Base-by-base conservation (phyloP, 192 early-diverging fungal species). In the Gigaspora rosea region DNA sequence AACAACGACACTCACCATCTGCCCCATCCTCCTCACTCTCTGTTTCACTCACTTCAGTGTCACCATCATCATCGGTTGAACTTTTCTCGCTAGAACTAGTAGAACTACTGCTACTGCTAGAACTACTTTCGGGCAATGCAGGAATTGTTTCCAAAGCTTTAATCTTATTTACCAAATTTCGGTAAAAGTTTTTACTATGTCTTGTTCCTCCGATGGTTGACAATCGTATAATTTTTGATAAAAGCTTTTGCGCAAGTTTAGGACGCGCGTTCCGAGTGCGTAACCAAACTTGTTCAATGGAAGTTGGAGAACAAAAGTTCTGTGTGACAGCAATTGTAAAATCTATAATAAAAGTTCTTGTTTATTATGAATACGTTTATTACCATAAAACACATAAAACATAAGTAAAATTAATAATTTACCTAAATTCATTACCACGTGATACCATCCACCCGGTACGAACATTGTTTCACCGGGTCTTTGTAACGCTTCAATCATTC, bases 251-350 rank as follows among this genome's bases (percentile, higher is more conserved):
- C 11, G 86, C 86, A 46, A 90, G 62, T 50, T 87, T 87, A 41
- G 89, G 89, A 13, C 89, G 81, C 1, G 80, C 78, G 76, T 85
- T 81, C 2, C 93, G 83, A 9, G 92, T 90, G 49, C 84, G 72
- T 4, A 93, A 81, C 85, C 88, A 93, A 8, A 94, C 92, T 22
- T 75, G 74, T 48, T 94, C 93, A 47, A 91, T 83, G 64, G 89
- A 90, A 12, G 89, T 86, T 8, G 81, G 81, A 0, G 90, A 90
- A 62, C 91, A 92, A 75, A 90, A 93, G 77, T 95, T 94, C 73
- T 95, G 94, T 12, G 94, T 95, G 20, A 94, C 86, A 3, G 93
- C 94, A 32, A 94, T 86, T 2, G 91, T 91, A 59, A 91, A 92
- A 73, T 93, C 89, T 88, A 80, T 22, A 49, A 78, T 64, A 57